Percentiles rank a stretch among this genome's conserved stretches.
Conservation (phyloP, 768 basidiomycete species). For the Leucocoprinus leucothites region DNA sequence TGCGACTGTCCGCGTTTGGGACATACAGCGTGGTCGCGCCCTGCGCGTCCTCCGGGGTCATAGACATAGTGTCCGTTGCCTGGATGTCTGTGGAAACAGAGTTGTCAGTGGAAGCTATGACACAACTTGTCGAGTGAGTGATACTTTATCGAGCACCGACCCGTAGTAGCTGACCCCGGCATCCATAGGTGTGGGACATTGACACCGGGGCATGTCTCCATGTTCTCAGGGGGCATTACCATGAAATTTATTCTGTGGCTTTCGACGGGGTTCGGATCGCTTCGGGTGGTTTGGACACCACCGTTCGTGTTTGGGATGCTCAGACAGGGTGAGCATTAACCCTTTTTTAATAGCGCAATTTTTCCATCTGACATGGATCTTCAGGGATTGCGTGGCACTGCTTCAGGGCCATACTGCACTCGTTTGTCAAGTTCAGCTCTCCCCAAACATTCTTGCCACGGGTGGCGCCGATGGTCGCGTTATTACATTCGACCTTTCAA, state of each 20-base stretch:
- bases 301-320: conserved; percentile 88
- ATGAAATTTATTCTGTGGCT: conserved; percentile 88
- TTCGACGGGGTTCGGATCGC: conserved; percentile 83
- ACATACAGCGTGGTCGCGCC: conserved; percentile 75
- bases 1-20: conserved; percentile 86
- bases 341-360: neutral
- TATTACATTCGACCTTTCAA: conserved; percentile 38
- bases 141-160: neutral
- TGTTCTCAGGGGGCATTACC: conserved; percentile 77
- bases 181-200: conserved; percentile 76
- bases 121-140: conserved; percentile 71
- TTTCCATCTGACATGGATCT: conserved; percentile 4
- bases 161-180: neutral
- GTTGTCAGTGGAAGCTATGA: conserved; percentile 96
- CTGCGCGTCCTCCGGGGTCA: conserved; percentile 75
- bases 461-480: conserved; percentile 86
- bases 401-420: conserved; percentile 91
- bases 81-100: conserved; percentile 81
- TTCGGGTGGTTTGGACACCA: conserved; percentile 91
- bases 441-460: conserved; percentile 65
- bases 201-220: conserved; percentile 88
- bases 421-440: conserved; percentile 86
- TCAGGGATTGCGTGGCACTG: conserved; percentile 75
- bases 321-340: conserved; percentile 64
- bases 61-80: conserved; percentile 74